These are phyloP conservation scores for Penicillium expansum DNA, from an alignment of 2,329 filamentous ascomycete species.

Conservation along the genomic window DNA sequence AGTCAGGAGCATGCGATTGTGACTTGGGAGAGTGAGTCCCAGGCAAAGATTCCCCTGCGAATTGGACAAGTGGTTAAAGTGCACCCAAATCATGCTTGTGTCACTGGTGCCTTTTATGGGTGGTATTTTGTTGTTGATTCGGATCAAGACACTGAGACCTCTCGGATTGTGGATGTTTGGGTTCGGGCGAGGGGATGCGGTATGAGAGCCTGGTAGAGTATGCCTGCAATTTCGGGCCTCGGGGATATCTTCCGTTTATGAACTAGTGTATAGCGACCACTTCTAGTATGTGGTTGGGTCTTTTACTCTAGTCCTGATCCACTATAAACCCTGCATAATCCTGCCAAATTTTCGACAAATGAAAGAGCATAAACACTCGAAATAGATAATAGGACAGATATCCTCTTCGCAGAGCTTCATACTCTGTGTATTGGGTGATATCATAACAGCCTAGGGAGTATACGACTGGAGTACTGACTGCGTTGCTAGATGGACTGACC, in stretches of 20 bases:
- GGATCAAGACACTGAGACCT: constrained; percentile 50
- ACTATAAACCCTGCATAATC: not conserved
- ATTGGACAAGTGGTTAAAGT: constrained; percentile 67
- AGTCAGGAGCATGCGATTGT: constrained; percentile 78
- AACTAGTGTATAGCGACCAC: not conserved
- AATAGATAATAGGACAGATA: not conserved
- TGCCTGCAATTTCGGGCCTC: not conserved
- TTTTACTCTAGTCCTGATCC: not conserved
- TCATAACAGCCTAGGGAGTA: not conserved
- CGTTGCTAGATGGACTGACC: not conserved
- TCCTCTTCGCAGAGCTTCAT: not conserved
- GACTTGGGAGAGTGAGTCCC: constrained; percentile 51
- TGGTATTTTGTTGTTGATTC: constrained; percentile 75
- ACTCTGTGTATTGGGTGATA: too few relatives aligned
- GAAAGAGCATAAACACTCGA: not conserved
- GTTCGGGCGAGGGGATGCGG: constrained; percentile 41
- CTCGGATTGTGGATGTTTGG: constrained; percentile 74
- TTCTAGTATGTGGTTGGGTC: not conserved
- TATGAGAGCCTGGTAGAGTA: constrained; percentile 3
- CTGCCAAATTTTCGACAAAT: not conserved
- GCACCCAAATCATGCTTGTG: constrained; percentile 80
- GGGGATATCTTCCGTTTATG: not conserved
- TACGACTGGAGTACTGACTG: not conserved
- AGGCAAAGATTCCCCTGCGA: constrained; percentile 46
- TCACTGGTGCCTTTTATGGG: constrained; percentile 67